Evolutionary conservation across 73 alveolate genomes (phyloP).

Genomic region (Tetrahymena borealis): DNA sequence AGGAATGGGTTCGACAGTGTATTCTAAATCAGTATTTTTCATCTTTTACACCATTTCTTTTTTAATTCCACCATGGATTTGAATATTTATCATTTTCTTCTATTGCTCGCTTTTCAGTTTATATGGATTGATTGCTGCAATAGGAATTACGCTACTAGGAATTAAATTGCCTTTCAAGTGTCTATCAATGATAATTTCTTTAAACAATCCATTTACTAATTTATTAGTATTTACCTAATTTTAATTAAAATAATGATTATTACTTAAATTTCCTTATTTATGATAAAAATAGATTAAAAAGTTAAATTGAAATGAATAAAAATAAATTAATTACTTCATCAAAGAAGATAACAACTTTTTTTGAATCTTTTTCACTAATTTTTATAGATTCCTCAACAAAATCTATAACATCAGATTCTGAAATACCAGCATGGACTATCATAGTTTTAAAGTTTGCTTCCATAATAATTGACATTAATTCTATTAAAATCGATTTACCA

Average conservation of each 20-base stretch:
- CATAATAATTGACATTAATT: conserved; percentile 39
- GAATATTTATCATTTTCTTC: not conserved
- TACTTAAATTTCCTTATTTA: not conserved
- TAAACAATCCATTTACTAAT: conserved; percentile 42
- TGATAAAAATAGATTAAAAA: no score
- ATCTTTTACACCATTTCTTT: not conserved
- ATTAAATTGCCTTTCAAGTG: conserved; percentile 50
- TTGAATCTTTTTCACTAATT: conserved; percentile 6
- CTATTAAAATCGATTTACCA: conserved; percentile 66
- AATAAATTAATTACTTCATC: conserved; percentile 72
- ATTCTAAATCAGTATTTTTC: not conserved
- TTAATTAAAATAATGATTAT: not conserved
- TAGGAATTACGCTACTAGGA: conserved; percentile 39
- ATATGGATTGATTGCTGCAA: conserved; percentile 72
- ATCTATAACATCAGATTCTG: conserved; percentile 44
- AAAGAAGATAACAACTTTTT: conserved; percentile 52
- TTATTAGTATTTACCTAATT: conserved; percentile 29
- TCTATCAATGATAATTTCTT: conserved; percentile 59
- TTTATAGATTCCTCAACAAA: conserved; percentile 20
- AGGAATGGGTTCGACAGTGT: conserved; percentile 55
- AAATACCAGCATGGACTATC: conserved; percentile 61
- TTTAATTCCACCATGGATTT: not conserved
- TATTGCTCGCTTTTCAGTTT: not conserved
- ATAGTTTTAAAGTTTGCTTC: conserved; percentile 49
- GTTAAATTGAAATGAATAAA: no score